Percentiles rank a stretch among this genome's conserved stretches.
phyloP scores from a whole-genome alignment of 2,329 filamentous ascomycete genomes.

The Xylariaceae sp. region DNA sequence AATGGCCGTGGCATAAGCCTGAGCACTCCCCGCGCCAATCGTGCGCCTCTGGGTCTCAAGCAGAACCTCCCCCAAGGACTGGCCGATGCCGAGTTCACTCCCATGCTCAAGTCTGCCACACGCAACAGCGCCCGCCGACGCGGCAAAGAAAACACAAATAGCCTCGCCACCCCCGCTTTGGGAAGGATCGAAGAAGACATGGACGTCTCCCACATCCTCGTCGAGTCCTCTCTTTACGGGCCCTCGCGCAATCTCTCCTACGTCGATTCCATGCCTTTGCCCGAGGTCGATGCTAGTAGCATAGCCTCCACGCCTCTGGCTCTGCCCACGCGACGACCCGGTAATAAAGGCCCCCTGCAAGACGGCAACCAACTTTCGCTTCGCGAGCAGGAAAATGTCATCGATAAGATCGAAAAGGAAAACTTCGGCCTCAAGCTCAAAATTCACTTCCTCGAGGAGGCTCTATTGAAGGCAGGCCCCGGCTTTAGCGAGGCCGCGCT shows the following conservation, averaged over 20 bases:
- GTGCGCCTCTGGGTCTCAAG: conserved; percentile 66
- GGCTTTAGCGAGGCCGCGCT: conserved; percentile 86
- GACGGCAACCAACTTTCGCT: conserved; percentile 88
- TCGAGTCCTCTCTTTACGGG: conserved; percentile 69
- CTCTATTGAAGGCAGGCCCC: conserved; percentile 78
- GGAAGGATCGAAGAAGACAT: conserved; percentile 66
- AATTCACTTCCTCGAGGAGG: conserved; percentile 94
- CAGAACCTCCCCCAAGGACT: conserved; percentile 65
- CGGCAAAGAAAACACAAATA: conserved; percentile 60
- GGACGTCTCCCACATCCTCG: conserved; percentile 64
- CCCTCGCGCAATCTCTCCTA: conserved; percentile 62
- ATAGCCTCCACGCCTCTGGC: conserved; percentile 77
- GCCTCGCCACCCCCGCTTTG: conserved; percentile 65
- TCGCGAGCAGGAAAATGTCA: conserved; percentile 90
- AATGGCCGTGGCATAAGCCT: conserved; percentile 61
- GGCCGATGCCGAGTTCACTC: conserved; percentile 81
- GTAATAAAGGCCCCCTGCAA: conserved; percentile 65
- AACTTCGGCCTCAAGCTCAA: conserved; percentile 97
- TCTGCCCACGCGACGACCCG: conserved; percentile 59
- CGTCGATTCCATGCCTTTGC: conserved; percentile 68
- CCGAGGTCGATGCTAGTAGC: conserved; percentile 74
- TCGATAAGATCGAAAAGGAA: conserved; percentile 96
- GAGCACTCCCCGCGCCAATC: conserved; percentile 67
- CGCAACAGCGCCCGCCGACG: conserved; percentile 64
- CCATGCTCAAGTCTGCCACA: conserved; percentile 78